Evolutionary conservation across 805 yeast species (phyloP).

Genomic region (Yarrowia osloensis): DNA sequence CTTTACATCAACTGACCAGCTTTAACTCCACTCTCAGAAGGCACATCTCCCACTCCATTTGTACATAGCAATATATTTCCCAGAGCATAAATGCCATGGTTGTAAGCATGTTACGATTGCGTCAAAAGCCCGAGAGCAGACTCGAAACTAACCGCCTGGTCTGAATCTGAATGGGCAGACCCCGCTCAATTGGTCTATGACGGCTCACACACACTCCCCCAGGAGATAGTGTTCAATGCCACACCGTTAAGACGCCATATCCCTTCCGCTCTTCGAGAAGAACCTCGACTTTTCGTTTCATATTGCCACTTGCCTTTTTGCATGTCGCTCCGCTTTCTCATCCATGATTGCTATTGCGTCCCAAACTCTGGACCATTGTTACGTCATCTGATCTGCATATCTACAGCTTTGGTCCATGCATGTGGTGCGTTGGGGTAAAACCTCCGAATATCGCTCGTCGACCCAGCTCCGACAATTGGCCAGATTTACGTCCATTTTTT

Average conservation of each 20-base stretch:
- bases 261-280: background rate
- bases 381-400: conserved; percentile 31
- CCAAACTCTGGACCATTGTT: conserved; percentile 24
- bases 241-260: background rate
- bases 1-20: conserved; percentile 1
- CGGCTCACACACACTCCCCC: too few relatives aligned
- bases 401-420: conserved; percentile 19
- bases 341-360: conserved; percentile 27
- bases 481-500: background rate
- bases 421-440: background rate
- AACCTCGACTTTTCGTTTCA: conserved; percentile 9
- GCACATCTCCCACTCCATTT: background rate
- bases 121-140: background rate
- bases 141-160: background rate
- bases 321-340: background rate
- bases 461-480: background rate
- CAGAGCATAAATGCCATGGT: conserved; percentile 9
- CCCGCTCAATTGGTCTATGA: too few relatives aligned
- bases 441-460: background rate
- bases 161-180: too few relatives aligned
- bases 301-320: background rate
- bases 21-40: conserved; percentile 15
- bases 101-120: conserved; percentile 14
- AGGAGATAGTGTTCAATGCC: background rate
- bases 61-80: conserved; percentile 28